Base-by-base conservation (phyloP, 2,329 filamentous ascomycete genomes). In the Phaeosphaeria sp. region DNA sequence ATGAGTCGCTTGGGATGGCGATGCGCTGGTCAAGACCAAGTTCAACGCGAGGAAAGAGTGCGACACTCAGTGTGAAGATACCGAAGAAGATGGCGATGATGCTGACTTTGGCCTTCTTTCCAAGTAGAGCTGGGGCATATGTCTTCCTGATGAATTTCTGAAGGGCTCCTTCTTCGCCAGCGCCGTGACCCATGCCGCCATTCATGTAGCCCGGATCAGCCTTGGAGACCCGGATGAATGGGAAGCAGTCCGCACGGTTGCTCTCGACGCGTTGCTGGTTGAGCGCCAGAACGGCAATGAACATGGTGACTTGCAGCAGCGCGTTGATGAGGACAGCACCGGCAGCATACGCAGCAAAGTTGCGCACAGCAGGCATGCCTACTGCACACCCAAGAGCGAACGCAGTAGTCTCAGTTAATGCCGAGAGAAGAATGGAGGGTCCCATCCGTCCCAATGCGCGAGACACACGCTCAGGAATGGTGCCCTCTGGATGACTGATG, bases 281-380 rank as follows among this genome's bases (percentile, higher is more conserved):
- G 57, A 97, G 84, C 2, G 93, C 88, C 7, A 99, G 84, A 2
- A 98, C 90, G 1, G 96, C 94, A 40, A 97, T 86, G 73, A 99
- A 99, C 88, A 98, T 94, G 0, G 96, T 99, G 65, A 98, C 90
- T 76, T 99, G 95, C 6, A 99, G 82, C n/a, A 98, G 76, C 0
- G 96, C 96, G 74, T 99, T 99, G 83, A 99, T 94, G 68, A 98
- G 89, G 11, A 99, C 95, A 11, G 95, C 95, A 50, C 95, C 95
- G 1, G 95, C 93, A 13, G 95, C 95, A 74, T 99, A 99, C 2
- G 94, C 89, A 17, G 95, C 96, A 78, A 99, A 99, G 78, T 99
- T 99, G 61, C 93, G 88, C 44, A 99, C 96, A 1, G 95, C 95
- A 17, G 96, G 95, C 95, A 99, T 99, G 49, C 93, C 93, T 6